Base-by-base conservation (phyloP, 2,329 filamentous ascomycete genomes). In the Leptographium procerum region DNA sequence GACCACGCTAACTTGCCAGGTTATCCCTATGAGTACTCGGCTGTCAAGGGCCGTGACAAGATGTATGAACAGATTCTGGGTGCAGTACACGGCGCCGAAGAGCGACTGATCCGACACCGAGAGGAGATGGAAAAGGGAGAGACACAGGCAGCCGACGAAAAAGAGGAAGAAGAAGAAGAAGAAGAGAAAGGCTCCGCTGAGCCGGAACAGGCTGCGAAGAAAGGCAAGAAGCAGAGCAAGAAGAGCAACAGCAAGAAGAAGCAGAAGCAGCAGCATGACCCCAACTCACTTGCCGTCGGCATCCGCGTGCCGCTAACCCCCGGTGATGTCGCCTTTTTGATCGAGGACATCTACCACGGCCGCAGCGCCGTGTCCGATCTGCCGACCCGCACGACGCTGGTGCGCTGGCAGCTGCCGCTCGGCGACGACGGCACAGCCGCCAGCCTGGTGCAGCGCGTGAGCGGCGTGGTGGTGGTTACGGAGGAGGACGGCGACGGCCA, bases 291-390 rank as follows among this genome's bases (percentile, higher is more conserved):
- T 58, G 75, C 81, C 0, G 73, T 87, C 13, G 92, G 94, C 0
- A 74, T 99, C 54, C 89, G 89, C 62, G 77, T 94, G 1, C 89
- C 91, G 0, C 70, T 97, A 60, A 91, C 83, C 0, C 78, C 82
- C 40, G 85, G 86, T 34, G 94, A 99, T 69, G 83, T 96, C 16
- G 87, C 88, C 2, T 97, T 95, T 70, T 71, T 97, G 2, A 79
- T 92, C 0, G 94, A 99, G 66, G 94, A 99, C 67, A 82, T 96
- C 2, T 99, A 86, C 71, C 82, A 83, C 51, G 91, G 89, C 4
- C 85, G 87, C 59, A 97, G 92, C 67, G 85, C 83, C 16, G 76
- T 99, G 55, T 95, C 87, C 22, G 90, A 90, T 0, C 77, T 97
- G 26, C 77, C 88, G 0, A 96, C 88, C 0, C 80, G 91, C 58